Conservation (phyloP, 164 flowering plant genomes). For the Chimonanthus praecox region DNA sequence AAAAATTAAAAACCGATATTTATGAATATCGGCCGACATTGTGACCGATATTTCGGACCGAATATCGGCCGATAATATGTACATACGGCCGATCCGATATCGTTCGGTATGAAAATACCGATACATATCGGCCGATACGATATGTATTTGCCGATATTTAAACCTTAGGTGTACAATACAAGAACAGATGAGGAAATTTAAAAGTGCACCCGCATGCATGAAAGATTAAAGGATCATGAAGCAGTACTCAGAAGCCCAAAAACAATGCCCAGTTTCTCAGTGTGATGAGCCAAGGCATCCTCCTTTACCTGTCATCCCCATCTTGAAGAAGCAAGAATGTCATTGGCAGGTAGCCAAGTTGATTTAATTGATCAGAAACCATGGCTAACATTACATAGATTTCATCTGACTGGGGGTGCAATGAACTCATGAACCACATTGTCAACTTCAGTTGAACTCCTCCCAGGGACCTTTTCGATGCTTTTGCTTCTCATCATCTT, state of each 20-base stretch:
- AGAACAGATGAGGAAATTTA: no score
- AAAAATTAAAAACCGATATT: no score
- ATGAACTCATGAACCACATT: constrained; percentile 27
- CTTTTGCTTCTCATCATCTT: constrained; percentile 24
- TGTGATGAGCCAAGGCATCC: constrained; percentile 24
- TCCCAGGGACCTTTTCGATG: constrained; percentile 29
- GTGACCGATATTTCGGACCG: no score
- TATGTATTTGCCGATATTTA: no score
- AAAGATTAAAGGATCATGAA: constrained; percentile 15
- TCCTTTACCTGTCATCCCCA: constrained; percentile 21
- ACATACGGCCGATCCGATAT: no score
- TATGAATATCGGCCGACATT: no score
- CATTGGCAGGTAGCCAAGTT: constrained; percentile 15
- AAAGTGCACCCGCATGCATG: no score
- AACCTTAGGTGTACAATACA: no score
- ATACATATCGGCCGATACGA: no score
- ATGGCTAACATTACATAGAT: constrained; percentile 26
- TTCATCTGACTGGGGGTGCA: constrained; percentile 21
- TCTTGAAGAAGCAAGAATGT: constrained; percentile 21
- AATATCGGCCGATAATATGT: no score
- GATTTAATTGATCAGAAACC: constrained; percentile 17
- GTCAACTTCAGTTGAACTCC: constrained; percentile 33
- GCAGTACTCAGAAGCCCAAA: constrained; percentile 28
- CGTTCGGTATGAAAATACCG: no score
- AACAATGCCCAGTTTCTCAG: constrained; percentile 39